Percentiles rank a stretch among this genome's conserved stretches.
These are phyloP conservation scores for Pulveroboletus sp. DNA, from an alignment of 768 basidiomycete genomes.

Conservation along the genomic window DNA sequence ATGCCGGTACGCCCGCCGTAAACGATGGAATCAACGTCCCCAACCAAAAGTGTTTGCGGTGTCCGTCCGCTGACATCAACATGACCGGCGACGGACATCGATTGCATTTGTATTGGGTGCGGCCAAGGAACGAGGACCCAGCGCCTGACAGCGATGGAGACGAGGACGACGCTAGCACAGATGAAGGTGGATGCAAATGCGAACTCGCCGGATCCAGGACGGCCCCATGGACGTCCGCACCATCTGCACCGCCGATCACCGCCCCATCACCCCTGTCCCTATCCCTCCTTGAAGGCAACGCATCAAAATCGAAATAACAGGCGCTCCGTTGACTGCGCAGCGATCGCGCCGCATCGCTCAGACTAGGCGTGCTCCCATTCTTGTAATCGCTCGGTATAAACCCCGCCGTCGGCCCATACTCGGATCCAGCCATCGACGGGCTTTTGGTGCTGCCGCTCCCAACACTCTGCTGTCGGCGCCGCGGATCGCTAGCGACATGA, in stretches of 20 bases:
- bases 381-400: constrained; percentile 23
- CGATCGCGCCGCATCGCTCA: constrained; percentile 5
- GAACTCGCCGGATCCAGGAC: background rate
- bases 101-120: constrained; percentile 31
- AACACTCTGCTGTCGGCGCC: background rate
- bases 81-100: constrained; percentile 5
- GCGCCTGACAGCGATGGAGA: constrained; percentile 2
- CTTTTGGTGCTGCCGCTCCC: background rate
- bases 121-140: constrained; percentile 13
- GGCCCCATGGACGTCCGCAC: no score
- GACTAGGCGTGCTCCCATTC: constrained; percentile 7
- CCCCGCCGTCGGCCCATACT: constrained; percentile 28
- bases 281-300: constrained; percentile 12
- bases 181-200: background rate
- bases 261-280: background rate
- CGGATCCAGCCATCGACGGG: background rate
- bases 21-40: constrained; percentile 28
- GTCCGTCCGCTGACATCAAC: background rate
- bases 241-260: background rate
- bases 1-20: constrained; percentile 57
- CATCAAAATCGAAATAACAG: constrained; percentile 29
- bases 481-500: background rate
- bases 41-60: constrained; percentile 2
- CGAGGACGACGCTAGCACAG: background rate
- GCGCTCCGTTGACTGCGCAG: constrained; percentile 16